Percentiles rank a stretch among this genome's conserved stretches.
phyloP scores from a whole-genome alignment of 108 stramenopile species.

The Mayamaea pseudoterrestris region DNA sequence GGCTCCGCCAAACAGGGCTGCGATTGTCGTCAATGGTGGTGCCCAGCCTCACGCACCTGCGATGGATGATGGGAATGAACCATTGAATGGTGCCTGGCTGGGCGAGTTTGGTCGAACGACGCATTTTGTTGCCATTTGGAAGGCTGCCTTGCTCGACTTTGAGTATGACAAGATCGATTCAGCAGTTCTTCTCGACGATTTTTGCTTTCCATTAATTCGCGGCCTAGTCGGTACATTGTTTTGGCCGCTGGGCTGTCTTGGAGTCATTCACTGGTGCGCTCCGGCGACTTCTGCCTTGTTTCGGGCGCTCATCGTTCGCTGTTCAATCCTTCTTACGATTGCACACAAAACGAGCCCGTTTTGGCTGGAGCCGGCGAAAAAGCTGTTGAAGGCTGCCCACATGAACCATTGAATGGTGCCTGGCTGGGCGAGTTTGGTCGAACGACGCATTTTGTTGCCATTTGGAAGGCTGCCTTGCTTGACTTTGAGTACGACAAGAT shows the following conservation, averaged over 20 bases:
- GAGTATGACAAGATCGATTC: constrained; percentile 71
- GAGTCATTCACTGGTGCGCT: not conserved
- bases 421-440: constrained; percentile 67
- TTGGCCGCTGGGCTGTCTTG: constrained; percentile 18
- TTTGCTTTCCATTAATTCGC: constrained; percentile 34
- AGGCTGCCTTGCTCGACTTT: constrained; percentile 26
- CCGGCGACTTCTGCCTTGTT: constrained; percentile 11
- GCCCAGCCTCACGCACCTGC: constrained; percentile 4
- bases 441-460: constrained; percentile 37
- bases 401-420: too few species aligned
- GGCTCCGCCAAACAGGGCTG: constrained; percentile 8
- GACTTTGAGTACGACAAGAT: constrained; percentile 72
- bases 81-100: constrained; percentile 29
- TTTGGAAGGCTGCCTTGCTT: constrained; percentile 19
- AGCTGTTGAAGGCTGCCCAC: too few species aligned
- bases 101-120: constrained; percentile 49
- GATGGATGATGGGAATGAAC: constrained; percentile 4
- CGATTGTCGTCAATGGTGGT: too few species aligned
- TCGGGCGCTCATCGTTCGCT: constrained; percentile 8
- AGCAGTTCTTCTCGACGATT: constrained; percentile 37
- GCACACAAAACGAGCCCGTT: too few species aligned
- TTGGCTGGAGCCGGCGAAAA: too few species aligned
- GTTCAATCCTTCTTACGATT: too few species aligned
- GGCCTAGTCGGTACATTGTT: constrained; percentile 25
- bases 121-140: constrained; percentile 32